Percentiles rank a stretch among this genome's conserved stretches.
Conservation (phyloP, 768 basidiomycete species). For the Lactarius hatsudake region DNA sequence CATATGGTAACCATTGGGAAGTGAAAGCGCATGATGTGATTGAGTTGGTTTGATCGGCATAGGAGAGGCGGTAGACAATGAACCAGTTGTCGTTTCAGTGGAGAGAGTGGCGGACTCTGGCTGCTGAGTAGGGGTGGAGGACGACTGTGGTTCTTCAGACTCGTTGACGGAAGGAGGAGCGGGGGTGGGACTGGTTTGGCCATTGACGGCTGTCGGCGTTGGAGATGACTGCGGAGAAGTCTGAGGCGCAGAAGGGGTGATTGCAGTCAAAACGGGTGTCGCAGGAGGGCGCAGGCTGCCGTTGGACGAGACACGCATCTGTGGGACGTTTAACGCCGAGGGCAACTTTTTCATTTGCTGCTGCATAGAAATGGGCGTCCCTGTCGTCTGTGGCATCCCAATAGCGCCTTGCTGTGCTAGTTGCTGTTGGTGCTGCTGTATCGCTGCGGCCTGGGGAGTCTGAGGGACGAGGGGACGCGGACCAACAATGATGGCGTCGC, state of each 20-base stretch:
- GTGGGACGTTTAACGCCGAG: constrained; percentile 48
- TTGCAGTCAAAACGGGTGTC: constrained; percentile 38
- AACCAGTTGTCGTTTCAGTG: constrained; percentile 9
- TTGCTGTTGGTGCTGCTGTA: constrained; percentile 24
- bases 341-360: constrained; percentile 62
- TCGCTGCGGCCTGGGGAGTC: constrained; percentile 24
- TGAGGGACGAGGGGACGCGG: constrained; percentile 22
- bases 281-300: constrained; percentile 52
- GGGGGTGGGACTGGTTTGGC: constrained; percentile 15
- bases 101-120: constrained; percentile 16
- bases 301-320: constrained; percentile 61
- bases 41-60: constrained; percentile 50
- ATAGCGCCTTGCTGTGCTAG: constrained; percentile 16
- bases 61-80: constrained; percentile 35
- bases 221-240: constrained; percentile 23
- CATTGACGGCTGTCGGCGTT: constrained; percentile 23
- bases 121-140: constrained; percentile 17
- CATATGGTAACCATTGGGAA: constrained; percentile 44
- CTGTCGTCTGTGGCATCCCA: constrained; percentile 35
- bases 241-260: constrained; percentile 34
- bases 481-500: constrained; percentile 24
- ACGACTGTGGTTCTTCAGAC: constrained; percentile 28
- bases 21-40: constrained; percentile 37
- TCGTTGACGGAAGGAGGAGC: constrained; percentile 15
- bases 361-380: constrained; percentile 56